Evolutionary conservation across 768 basidiomycete species (phyloP), one percentile per base, ranked within the genome.

Genomic region (Termitomyces eurrhizus): DNA sequence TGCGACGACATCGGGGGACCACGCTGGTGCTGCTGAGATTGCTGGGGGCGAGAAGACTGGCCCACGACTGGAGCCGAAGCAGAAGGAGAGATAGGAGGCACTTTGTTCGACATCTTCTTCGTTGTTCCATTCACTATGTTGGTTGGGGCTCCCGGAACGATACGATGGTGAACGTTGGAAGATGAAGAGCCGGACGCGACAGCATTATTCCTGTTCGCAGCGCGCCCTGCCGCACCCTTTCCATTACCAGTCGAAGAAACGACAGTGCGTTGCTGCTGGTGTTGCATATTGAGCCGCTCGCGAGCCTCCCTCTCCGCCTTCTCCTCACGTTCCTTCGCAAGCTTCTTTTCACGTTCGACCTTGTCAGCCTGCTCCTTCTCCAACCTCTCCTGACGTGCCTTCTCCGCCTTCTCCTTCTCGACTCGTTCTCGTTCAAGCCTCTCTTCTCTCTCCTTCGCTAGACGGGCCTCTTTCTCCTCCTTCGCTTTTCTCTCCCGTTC

Each of bases 41-140:
- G 75, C 24, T 75, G 74, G 48, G 72, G 75, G 48, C 72, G 69
- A 32, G 66, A 68, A 36, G 74, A 70, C 48, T 77, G 75, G 48
- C 68, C 73, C 6, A 60, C 24, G 4, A 74, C 64, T 62, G 72
- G 64, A 26, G 71, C 62, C 33, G 66, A 69, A 41, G 67, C 58
- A 62, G 68, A 67, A 46, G 65, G 60, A 52, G 71, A 62, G 56
- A 70, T 62, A 35, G 69, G 57, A 44, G 72, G 60, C 61, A 78
- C 70, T 71, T 87, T 89, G 68, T 75, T 82, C 67, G 80, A 74
- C 58, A 80, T 82, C 78, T 89, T 90, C 81, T 89, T 90, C 50
- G 79, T 69, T 16, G 73, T 70, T 24, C 80, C 77, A 62, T 80
- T 82, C 42, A 74, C 77, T 41, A 78, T 78, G 35, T 29, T 44